phyloP scores from a whole-genome alignment of 192 early-diverging fungal genomes.

The Paraglomus brasilianum region DNA sequence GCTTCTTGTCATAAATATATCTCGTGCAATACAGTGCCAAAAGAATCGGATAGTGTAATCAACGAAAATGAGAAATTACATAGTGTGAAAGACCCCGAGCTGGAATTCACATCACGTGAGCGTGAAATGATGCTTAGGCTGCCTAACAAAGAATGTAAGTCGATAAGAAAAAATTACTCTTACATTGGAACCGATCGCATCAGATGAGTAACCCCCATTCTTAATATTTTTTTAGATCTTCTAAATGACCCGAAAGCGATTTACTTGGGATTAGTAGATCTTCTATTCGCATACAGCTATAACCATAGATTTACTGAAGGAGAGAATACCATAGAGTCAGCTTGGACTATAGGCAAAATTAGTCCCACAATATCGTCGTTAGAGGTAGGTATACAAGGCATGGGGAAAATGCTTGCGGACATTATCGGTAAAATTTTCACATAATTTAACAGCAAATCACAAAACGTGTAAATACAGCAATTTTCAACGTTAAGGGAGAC shows the following conservation, averaged over 20 bases:
- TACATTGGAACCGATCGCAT: background rate
- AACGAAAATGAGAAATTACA: conserved; percentile 31
- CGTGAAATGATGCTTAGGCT: conserved; percentile 69
- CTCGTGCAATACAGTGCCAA: too few species aligned
- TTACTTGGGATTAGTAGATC: conserved; percentile 88
- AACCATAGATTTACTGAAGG: conserved; percentile 82
- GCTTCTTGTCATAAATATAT: too few species aligned
- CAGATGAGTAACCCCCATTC: background rate
- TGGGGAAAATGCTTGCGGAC: background rate
- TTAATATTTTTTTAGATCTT: conserved; percentile 46
- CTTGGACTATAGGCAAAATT: conserved; percentile 87
- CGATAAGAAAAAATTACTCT: conserved; percentile 20
- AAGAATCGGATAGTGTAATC: background rate
- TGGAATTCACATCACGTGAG: conserved; percentile 70
- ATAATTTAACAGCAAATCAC: conserved; percentile 49
- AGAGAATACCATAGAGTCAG: conserved; percentile 84
- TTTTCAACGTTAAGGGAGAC: conserved; percentile 63
- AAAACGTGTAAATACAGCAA: conserved; percentile 37
- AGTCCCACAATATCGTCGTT: conserved; percentile 75
- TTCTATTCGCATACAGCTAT: conserved; percentile 89
- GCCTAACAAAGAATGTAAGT: conserved; percentile 74
- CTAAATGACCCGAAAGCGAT: conserved; percentile 61
- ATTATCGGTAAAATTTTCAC: background rate
- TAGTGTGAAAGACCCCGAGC: conserved; percentile 25
- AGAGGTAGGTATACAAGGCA: conserved; percentile 49